Evolutionary conservation across 768 basidiomycete genomes (phyloP).

Genomic region (Lactarius sp.): DNA sequence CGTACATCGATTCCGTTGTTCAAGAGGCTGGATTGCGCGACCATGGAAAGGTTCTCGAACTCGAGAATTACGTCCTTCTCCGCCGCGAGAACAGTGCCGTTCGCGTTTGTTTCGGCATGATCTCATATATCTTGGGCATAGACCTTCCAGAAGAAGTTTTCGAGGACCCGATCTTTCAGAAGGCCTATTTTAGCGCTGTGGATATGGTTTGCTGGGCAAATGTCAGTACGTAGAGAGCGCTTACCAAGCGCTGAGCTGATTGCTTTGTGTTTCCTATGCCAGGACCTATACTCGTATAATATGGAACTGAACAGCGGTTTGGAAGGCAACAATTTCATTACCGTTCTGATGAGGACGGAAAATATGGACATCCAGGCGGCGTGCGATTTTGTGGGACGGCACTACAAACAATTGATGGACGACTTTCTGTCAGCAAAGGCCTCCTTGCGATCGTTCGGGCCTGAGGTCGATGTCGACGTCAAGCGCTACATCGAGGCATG

Average conservation of each 20-base stretch:
- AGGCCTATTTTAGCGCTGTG: slow-evolving; percentile 52
- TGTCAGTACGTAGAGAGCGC: slow-evolving; percentile 36
- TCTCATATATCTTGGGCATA: slow-evolving; percentile 55
- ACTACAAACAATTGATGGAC: slow-evolving; percentile 48
- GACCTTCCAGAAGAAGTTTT: slow-evolving; percentile 62
- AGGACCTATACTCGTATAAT: slow-evolving; percentile 72
- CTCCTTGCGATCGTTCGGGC: slow-evolving; percentile 46
- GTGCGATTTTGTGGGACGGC: slow-evolving; percentile 49
- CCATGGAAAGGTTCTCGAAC: slow-evolving; percentile 47
- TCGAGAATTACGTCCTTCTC: slow-evolving; percentile 49
- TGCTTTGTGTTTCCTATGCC: slow-evolving; percentile 3
- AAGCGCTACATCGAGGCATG: slow-evolving; percentile 50
- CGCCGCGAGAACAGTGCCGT: slow-evolving; percentile 69
- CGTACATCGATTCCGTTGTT: slow-evolving; percentile 55
- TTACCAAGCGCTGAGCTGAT: neutral
- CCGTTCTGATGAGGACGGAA: slow-evolving; percentile 58
- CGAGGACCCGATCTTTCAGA: slow-evolving; percentile 49
- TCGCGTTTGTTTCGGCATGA: slow-evolving; percentile 56
- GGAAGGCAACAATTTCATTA: slow-evolving; percentile 62
- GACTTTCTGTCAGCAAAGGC: slow-evolving; percentile 44
- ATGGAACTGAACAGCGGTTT: slow-evolving; percentile 67
- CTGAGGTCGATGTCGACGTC: slow-evolving; percentile 46
- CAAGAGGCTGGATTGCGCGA: slow-evolving; percentile 59
- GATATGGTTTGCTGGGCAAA: slow-evolving; percentile 71
- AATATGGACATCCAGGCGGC: slow-evolving; percentile 53